Base-by-base conservation (phyloP, 78 protist genomes). In the Cavenderia fasciculata region DNA sequence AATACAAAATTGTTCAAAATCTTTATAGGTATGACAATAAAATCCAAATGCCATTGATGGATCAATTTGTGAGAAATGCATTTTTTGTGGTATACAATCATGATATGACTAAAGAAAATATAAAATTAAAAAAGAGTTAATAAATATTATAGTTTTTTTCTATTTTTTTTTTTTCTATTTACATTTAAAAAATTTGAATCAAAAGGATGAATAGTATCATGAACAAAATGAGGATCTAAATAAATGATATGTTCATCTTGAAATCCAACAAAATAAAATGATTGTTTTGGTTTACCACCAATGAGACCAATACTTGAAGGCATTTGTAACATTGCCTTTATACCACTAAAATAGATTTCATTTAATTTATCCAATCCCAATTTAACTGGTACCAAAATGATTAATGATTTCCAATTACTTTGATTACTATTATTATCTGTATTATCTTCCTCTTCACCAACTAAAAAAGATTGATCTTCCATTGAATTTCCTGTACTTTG, bases 161-260 rank as follows among this genome's bases (percentile, higher is more conserved):
- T 21, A 47, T 65, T 25, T 65, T 65, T 25, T 16, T 61, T 61
- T 14, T 11, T 14, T 11, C 21, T 46, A 82, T 44, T 31, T 71
- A 71, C 89, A 41, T 73, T 66, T 41, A 78, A n/a, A 59, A 46
- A 73, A 43, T 77, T 47, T 16, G 3, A 11, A 23, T 57, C 43
- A 38, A 25, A 34, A 34, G 91, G 88, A 52, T 66, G 14, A 1
- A 79, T 76, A 51, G 65, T 79, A 25, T 79, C 88, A 63, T 94
- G 92, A 7, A 94, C 96, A 65, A 87, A 59, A 66, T 94, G 96
- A 2, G 96, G 96, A 63, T 94, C 96, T 25, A 94, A 46, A 54
- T 92, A 94, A 31, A 94, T 78, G n/a, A 94, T 36, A 41, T 46
- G 52, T 4, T 92, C 89, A 47, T 88, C 95, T 95, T 94, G 96